phyloP scores from a whole-genome alignment of 371 early-diverging fungal species.

The Basidiobolus meristosporus region DNA sequence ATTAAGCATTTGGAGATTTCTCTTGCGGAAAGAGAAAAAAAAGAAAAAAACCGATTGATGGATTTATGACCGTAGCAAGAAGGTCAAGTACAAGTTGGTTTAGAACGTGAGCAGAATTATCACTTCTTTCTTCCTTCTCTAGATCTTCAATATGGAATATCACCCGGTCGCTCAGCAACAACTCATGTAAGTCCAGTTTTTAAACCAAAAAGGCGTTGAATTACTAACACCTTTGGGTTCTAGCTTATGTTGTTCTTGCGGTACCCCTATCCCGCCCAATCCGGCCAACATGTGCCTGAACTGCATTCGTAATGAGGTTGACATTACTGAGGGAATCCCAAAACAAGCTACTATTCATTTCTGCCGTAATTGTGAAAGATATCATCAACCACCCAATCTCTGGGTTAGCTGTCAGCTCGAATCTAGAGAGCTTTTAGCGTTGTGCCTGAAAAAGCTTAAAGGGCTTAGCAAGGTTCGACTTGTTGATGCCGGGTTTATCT shows the following conservation, averaged over 20 bases:
- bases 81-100: too few relatives aligned
- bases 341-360: slow-evolving; percentile 85
- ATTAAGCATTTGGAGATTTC: too few relatives aligned
- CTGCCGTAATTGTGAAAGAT: slow-evolving; percentile 94
- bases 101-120: too few relatives aligned
- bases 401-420: slow-evolving; percentile 89
- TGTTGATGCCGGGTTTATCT: slow-evolving; percentile 95
- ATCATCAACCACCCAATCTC: slow-evolving; percentile 84
- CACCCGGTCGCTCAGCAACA: slow-evolving; percentile 1
- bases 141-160: slow-evolving; percentile 4
- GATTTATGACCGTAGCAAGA: too few relatives aligned
- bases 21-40: too few relatives aligned
- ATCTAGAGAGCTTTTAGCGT: slow-evolving; percentile 81
- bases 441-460: slow-evolving; percentile 86
- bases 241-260: slow-evolving; percentile 91
- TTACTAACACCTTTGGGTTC: background rate
- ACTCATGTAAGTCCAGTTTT: slow-evolving; percentile 2
- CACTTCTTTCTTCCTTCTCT: too few relatives aligned
- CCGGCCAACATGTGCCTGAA: slow-evolving; percentile 96
- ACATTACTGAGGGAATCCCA: slow-evolving; percentile 95
- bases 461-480: slow-evolving; percentile 84
- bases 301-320: slow-evolving; percentile 90
- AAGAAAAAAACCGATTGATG: too few relatives aligned
- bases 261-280: slow-evolving; percentile 90
- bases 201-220: background rate